Base-by-base conservation (phyloP, 352 stramenopile species). In the Globisporangium irregulare region DNA sequence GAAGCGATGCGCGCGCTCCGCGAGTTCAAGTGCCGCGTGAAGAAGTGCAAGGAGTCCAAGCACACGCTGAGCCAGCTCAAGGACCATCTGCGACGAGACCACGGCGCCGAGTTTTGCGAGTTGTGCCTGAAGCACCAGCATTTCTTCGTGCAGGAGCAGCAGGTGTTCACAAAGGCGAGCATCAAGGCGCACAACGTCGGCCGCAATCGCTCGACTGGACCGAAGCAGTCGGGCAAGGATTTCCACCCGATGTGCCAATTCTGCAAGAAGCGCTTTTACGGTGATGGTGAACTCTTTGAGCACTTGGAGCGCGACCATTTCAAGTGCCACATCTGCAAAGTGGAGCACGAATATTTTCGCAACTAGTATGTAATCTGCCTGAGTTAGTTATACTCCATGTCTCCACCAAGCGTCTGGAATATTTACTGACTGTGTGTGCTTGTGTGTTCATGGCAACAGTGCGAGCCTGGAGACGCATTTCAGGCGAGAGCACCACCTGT, bases 171-270 rank as follows among this genome's bases (percentile, higher is more conserved):
- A 9, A 93, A 92, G 58, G 75, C 74, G 27, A 83, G 80, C 7
- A 64, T 94, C 20, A 89, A 87, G 51, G 73, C 78, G 62, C 87
- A 94, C 72, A 84, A 87, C 60, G 76, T 88, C 27, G 84, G 84
- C 22, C 69, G 72, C 41, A 86, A 79, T 60, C 73, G 72, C 63
- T 73, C 69, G 7, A 70, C 71, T 0, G 81, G 79, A 3, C 68
- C 73, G 0, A 89, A 88, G 57, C 75, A 86, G 2, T 82, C 75
- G 1, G 80, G 82, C 50, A 92, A 92, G 54, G 84, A 93, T 58
- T 91, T 90, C 62, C 90, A 97, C 62, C 90, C 90, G 6, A 89
- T 93, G 73, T 97, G 90, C 62, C 86, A 96, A 67, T 97, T 97
- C 63, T 97, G 90, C 77, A 84, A 87, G 59, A 83, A 82, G 27